Percentiles rank a stretch among this genome's conserved stretches.
Conservation (phyloP, 176 grass and related monocot genomes). For the Hsuehochloa calcarea region DNA sequence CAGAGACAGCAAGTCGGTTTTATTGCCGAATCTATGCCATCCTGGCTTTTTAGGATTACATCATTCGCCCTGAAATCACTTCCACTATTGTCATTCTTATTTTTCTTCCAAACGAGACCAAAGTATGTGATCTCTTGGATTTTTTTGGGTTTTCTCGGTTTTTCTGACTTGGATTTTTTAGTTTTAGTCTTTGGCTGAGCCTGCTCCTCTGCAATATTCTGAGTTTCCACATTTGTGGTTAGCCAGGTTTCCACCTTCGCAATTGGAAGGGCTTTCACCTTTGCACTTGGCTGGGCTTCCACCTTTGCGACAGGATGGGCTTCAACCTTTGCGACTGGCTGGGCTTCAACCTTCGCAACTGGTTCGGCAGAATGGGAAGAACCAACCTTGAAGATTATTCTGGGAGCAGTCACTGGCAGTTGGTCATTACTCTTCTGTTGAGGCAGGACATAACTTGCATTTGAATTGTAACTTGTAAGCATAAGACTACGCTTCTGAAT, state of each 20-base stretch:
- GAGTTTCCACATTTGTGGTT: constrained; percentile 17
- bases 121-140: constrained; percentile 58
- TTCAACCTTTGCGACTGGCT: constrained; percentile 21
- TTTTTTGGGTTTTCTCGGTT: constrained; percentile 49
- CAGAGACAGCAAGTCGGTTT: constrained; percentile 81
- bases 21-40: constrained; percentile 38
- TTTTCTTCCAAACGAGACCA: constrained; percentile 85
- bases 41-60: constrained; percentile 75
- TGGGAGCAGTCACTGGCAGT: constrained; percentile 34
- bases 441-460: constrained; percentile 22
- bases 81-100: constrained; percentile 43
- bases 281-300: background rate
- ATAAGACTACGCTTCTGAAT: constrained; percentile 43
- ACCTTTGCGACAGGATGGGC: constrained; percentile 5
- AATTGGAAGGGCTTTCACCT: constrained; percentile 6
- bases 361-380: constrained; percentile 47
- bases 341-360: background rate
- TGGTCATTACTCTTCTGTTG: constrained; percentile 47
- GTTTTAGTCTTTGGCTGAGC: constrained; percentile 42
- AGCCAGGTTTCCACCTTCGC: background rate
- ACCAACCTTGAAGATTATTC: constrained; percentile 49
- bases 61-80: constrained; percentile 65
- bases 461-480: constrained; percentile 43
- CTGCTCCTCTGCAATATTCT: constrained; percentile 15
- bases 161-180: constrained; percentile 41